Percentiles rank a stretch among this genome's conserved stretches.
Evolutionary conservation across 768 basidiomycete species (phyloP).

Genomic region (Mycena belliarum): DNA sequence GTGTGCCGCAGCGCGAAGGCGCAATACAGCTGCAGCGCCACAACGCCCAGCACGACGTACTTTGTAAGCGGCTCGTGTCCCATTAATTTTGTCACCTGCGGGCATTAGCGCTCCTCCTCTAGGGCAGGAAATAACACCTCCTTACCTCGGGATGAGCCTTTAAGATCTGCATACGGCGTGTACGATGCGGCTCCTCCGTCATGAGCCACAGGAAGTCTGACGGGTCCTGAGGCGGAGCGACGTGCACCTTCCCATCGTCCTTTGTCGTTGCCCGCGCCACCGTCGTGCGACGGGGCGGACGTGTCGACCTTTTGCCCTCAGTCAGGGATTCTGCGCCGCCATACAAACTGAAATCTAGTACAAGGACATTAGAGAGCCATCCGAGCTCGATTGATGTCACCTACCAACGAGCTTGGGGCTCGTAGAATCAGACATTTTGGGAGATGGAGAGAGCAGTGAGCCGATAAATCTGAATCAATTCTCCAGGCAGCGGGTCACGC

Average conservation of each 20-base stretch:
- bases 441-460: too few species aligned
- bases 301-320: constrained; percentile 43
- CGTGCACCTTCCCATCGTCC: constrained; percentile 42
- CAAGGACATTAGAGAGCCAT: background rate
- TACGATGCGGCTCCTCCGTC: constrained; percentile 97
- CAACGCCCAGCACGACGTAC: constrained; percentile 84
- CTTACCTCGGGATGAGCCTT: constrained; percentile 90
- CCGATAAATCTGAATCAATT: too few species aligned
- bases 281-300: constrained; percentile 54
- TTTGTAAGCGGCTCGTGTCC: constrained; percentile 91
- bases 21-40: constrained; percentile 67
- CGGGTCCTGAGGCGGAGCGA: constrained; percentile 69
- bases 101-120: background rate
- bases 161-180: constrained; percentile 83
- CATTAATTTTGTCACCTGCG: constrained; percentile 93
- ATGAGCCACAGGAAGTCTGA: constrained; percentile 93
- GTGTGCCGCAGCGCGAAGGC: constrained; percentile 70
- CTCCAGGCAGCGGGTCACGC: background rate
- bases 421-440: background rate
- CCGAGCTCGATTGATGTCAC: background rate
- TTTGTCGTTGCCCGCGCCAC: constrained; percentile 39
- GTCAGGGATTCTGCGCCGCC: constrained; percentile 81
- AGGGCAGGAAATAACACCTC: background rate
- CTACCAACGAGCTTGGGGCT: constrained; percentile 8
- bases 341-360: constrained; percentile 72